Percentiles rank a stretch among this genome's conserved stretches.
phyloP scores from a whole-genome alignment of 306 rosid genomes.

The Vigna unguiculata region DNA sequence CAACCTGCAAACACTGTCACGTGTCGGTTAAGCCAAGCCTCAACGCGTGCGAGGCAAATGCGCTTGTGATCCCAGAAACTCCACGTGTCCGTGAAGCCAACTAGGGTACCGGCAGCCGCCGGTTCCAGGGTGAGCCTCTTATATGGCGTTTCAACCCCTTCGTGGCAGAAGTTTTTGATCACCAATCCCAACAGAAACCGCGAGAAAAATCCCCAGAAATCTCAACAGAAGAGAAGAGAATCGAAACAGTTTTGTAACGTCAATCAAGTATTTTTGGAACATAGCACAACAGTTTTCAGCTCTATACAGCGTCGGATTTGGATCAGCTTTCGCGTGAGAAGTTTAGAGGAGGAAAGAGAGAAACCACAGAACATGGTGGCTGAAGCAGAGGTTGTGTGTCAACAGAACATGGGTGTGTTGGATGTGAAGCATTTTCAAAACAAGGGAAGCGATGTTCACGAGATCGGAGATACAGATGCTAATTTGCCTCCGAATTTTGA shows the following conservation, averaged over 20 bases:
- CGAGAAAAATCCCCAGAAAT: slow-evolving; percentile 54
- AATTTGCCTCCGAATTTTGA: slow-evolving; percentile 50
- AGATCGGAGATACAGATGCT: slow-evolving; percentile 60
- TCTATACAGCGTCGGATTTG: slow-evolving; percentile 22
- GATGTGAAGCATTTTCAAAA: slow-evolving; percentile 62
- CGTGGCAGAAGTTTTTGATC: slow-evolving; percentile 11
- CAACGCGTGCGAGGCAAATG: slow-evolving; percentile 38
- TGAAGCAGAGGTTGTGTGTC: slow-evolving; percentile 68
- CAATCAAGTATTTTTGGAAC: slow-evolving; percentile 5
- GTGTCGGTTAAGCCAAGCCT: slow-evolving; percentile 52
- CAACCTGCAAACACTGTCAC: slow-evolving; percentile 50
- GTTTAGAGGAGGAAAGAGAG: slow-evolving; percentile 13
- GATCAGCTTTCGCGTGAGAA: slow-evolving; percentile 22
- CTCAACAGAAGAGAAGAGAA: slow-evolving; percentile 35
- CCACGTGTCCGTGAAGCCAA: slow-evolving; percentile 55
- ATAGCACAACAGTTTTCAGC: slow-evolving; percentile 20
- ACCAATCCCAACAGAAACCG: slow-evolving; percentile 42
- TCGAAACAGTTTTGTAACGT: not conserved
- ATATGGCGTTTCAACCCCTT: slow-evolving; percentile 38
- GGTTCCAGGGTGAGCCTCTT: slow-evolving; percentile 46
- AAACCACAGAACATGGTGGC: slow-evolving; percentile 66
- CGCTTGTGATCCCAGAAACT: not conserved
- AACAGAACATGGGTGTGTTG: slow-evolving; percentile 60
- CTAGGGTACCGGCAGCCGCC: slow-evolving; percentile 63
- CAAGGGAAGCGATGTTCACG: slow-evolving; percentile 52